A percentile compares a stretch with the other conserved stretches of the same genome.
Evolutionary conservation across 2,329 filamentous ascomycete species (phyloP).

Genomic region (Aspergillus hiratsukae): DNA sequence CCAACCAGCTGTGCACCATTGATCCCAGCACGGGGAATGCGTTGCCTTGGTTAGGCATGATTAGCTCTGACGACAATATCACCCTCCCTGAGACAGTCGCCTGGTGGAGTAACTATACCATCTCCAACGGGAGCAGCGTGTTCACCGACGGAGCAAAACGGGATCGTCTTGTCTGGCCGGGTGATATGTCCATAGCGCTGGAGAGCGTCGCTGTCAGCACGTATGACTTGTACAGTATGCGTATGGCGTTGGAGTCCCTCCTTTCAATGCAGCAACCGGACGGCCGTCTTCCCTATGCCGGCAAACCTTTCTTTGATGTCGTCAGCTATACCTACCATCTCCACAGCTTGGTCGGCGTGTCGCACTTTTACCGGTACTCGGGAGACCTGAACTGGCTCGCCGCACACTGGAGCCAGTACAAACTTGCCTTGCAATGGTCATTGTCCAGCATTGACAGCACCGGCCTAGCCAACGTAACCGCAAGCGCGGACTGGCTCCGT

Average conservation of each 20-base stretch:
- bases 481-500: constrained; percentile 44
- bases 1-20: constrained; percentile 34
- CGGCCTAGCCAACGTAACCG: constrained; percentile 45
- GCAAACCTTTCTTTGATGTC: constrained; percentile 38
- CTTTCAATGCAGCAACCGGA: constrained; percentile 44
- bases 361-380: constrained; percentile 44
- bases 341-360: constrained; percentile 44
- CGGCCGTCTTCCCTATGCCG: constrained; percentile 50
- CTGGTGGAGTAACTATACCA: constrained; percentile 30
- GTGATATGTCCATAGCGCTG: constrained; percentile 56
- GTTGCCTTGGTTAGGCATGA: constrained; percentile 5
- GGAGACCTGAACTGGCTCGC: constrained; percentile 38
- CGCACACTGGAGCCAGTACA: constrained; percentile 42
- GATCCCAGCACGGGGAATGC: constrained; percentile 23
- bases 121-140: constrained; percentile 28
- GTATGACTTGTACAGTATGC: constrained; percentile 48
- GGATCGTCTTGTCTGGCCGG: constrained; percentile 53
- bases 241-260: constrained; percentile 47
- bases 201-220: constrained; percentile 54
- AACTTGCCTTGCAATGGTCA: constrained; percentile 42
- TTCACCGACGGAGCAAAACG: constrained; percentile 40
- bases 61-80: constrained; percentile 8
- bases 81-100: constrained; percentile 13
- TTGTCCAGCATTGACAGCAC: constrained; percentile 40
- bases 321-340: constrained; percentile 55